These are phyloP conservation scores for Pelargonium nanum DNA, from an alignment of 345 rosid genomes.

Conservation along the genomic window DNA sequence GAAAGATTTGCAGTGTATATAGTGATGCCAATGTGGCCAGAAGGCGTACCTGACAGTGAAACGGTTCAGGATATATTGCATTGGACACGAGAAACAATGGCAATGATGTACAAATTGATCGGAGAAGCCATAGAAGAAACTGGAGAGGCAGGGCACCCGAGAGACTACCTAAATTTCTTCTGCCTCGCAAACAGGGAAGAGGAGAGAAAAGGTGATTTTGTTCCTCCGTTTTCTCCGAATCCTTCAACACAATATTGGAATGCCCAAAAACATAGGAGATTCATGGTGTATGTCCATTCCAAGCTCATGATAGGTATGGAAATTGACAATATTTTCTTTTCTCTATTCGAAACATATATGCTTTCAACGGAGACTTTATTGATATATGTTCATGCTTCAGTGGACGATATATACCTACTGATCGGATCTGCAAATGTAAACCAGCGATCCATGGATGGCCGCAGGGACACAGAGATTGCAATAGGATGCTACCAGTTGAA, in stretches of 20 bases:
- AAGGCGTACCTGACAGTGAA: conserved; percentile 72
- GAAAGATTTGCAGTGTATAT: conserved; percentile 74
- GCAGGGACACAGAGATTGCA: conserved; percentile 79
- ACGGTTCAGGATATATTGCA: conserved; percentile 77
- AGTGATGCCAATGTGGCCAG: conserved; percentile 96
- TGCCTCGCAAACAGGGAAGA: conserved; percentile 86
- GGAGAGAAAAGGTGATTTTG: conserved; percentile 39
- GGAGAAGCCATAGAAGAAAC: conserved; percentile 56
- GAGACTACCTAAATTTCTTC: conserved; percentile 74
- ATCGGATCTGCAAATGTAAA: conserved; percentile 82
- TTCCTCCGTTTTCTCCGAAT: conserved; percentile 44
- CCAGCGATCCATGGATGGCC: conserved; percentile 88
- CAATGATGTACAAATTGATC: conserved; percentile 67
- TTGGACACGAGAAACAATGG: conserved; percentile 81
- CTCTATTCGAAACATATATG: too few species aligned
- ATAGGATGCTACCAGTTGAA: conserved; percentile 57
- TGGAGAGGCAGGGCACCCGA: conserved; percentile 45
- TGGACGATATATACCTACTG: conserved; percentile 58
- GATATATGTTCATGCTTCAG: conserved; percentile 16
- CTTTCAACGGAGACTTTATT: too few species aligned
- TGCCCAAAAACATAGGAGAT: conserved; percentile 68
- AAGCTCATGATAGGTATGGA: conserved; percentile 81
- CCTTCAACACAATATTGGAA: conserved; percentile 62
- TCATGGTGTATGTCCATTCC: conserved; percentile 91
- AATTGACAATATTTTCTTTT: neutral